phyloP scores from a whole-genome alignment of 176 grass and related monocot species.

The Oryza officinalis region DNA sequence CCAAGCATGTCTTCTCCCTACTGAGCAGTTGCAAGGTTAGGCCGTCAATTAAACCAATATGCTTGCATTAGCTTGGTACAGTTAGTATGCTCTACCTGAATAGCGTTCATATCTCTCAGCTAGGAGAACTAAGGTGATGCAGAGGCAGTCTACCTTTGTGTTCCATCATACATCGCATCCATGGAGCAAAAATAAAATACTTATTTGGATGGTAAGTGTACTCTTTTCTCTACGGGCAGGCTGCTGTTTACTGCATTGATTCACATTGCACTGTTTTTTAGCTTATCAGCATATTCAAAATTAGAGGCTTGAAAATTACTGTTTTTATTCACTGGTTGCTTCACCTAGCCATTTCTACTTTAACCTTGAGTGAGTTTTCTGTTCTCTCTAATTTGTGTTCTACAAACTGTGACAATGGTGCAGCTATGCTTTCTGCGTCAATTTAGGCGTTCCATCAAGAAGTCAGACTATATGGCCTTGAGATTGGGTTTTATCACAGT shows the following conservation, averaged over 20 bases:
- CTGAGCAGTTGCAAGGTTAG: constrained; percentile 85
- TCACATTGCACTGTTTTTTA: constrained; percentile 16
- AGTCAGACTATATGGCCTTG: constrained; percentile 90
- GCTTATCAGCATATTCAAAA: neutral
- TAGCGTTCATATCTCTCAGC: constrained; percentile 42
- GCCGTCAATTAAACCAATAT: neutral
- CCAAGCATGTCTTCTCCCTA: constrained; percentile 53
- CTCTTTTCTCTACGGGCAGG: neutral
- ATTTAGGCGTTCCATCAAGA: constrained; percentile 87
- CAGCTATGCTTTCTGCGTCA: constrained; percentile 92
- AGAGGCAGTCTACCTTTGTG: constrained; percentile 92
- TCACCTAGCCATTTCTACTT: neutral
- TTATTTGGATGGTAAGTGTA: constrained; percentile 91
- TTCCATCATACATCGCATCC: constrained; percentile 91
- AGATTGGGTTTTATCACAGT: constrained; percentile 90
- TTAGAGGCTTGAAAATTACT: neutral
- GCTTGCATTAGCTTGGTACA: neutral
- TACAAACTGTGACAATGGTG: constrained; percentile 36
- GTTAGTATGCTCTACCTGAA: neutral
- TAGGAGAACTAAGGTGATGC: constrained; percentile 79
- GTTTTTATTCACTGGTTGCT: neutral
- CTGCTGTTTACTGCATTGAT: neutral
- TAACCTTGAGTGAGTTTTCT: neutral
- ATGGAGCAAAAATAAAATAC: constrained; percentile 94
- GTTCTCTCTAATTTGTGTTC: neutral